A percentile compares a stretch with the other conserved stretches of the same genome.
Evolutionary conservation across 495 filamentous ascomycete species (phyloP).

Genomic region (Paragyromitra xinjiangensis): DNA sequence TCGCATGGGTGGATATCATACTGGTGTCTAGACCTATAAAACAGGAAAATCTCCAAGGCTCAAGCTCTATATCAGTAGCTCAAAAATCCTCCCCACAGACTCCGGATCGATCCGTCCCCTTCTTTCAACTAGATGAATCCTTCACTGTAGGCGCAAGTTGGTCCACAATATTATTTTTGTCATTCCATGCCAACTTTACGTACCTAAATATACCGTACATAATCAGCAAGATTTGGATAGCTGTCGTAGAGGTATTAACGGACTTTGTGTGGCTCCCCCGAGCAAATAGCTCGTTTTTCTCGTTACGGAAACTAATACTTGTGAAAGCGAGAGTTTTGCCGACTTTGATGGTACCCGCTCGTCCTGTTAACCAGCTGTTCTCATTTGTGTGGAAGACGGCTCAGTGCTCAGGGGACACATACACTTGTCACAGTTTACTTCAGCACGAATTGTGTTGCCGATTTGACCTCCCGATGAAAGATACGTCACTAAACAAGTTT

Average conservation of each 20-base stretch:
- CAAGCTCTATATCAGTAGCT: not conserved
- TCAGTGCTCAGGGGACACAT: constrained; percentile 31
- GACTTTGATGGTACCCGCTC: constrained; percentile 64
- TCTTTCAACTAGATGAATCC: not conserved
- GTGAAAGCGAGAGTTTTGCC: constrained; percentile 94
- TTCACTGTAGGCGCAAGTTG: constrained; percentile 28
- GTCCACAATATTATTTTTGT: constrained; percentile 50
- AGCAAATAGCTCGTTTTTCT: constrained; percentile 79
- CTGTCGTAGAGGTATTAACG: constrained; percentile 50
- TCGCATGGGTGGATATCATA: not conserved
- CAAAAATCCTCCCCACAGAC: not conserved
- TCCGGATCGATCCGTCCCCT: too few species aligned
- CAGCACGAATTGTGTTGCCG: constrained; percentile 76
- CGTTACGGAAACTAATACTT: constrained; percentile 78
- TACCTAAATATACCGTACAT: constrained; percentile 32
- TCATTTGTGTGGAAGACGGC: not conserved
- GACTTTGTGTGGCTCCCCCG: constrained; percentile 97
- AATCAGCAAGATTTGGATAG: not conserved
- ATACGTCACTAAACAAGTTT: constrained; percentile 78
- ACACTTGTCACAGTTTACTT: constrained; percentile 86
- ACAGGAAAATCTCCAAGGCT: not conserved
- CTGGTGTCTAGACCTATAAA: not conserved
- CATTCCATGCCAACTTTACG: constrained; percentile 47
- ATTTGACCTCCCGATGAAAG: constrained; percentile 81
- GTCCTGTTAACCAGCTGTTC: not conserved